A percentile compares a stretch with the other conserved stretches of the same genome.
Conservation (phyloP, 345 rosid genomes). For the Psidium guajava region DNA sequence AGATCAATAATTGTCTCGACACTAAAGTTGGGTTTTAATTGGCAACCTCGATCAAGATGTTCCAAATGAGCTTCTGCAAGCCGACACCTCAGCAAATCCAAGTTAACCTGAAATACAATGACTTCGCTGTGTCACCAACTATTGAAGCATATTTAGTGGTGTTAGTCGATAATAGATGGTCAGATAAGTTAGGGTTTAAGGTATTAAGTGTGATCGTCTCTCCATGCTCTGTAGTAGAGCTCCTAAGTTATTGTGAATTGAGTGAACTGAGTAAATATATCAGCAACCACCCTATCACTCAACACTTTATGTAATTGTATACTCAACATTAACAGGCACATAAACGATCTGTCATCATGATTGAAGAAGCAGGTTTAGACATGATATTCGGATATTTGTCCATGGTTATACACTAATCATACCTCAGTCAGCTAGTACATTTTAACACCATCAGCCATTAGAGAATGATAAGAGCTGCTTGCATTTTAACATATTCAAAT, state of each 20-base stretch:
- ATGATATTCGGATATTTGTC: not conserved
- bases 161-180: not conserved
- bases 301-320: not conserved
- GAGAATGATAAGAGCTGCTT: not conserved
- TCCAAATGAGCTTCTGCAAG: conserved; percentile 58
- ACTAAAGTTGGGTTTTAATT: conserved; percentile 51
- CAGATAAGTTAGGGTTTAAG: not conserved
- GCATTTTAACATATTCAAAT: not conserved
- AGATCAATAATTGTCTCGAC: conserved; percentile 36
- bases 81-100: conserved; percentile 33
- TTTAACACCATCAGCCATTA: not conserved
- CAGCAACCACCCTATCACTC: not conserved
- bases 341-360: not conserved
- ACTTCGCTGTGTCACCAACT: not conserved
- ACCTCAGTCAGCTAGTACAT: not conserved
- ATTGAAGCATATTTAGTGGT: not conserved
- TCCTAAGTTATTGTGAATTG: not conserved
- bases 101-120: conserved; percentile 31
- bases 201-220: not conserved
- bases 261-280: not conserved
- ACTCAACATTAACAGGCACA: not conserved
- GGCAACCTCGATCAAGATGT: conserved; percentile 70
- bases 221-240: not conserved
- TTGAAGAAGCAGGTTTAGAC: not conserved
- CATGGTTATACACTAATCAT: not conserved